Evolutionary conservation across 805 yeast species (phyloP), one percentile per base, ranked within the genome.

Genomic region (Candida easanensis): DNA sequence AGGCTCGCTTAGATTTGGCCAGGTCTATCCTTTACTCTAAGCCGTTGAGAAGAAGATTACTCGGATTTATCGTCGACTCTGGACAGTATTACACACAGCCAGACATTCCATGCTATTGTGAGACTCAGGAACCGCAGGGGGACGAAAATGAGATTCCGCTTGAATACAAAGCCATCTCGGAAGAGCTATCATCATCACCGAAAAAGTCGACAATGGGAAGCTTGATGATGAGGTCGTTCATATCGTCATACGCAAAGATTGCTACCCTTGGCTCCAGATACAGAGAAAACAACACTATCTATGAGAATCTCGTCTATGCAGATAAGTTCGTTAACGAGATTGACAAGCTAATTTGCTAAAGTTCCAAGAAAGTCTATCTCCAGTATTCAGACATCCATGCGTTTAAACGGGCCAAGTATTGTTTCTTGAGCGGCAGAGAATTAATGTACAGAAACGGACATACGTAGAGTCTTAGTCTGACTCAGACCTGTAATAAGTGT

Each of bases 271-370:
- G 26, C 4, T 34, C 22, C n/a, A 23, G 16, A 10, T 16, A 25
- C 23, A 36, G 26, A 16, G 33, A 22, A 2, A 19, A 14, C 36
- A 4, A 28, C 6, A 11, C 32, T 6, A 13, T 33, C 4, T 18
- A 26, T 9, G 45, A 36, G 14, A 20, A 14, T 7, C 25, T 39
- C 18, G 21, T 36, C 39, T 41, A 44, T 33, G 42, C 48, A 14
- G 46, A 44, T n/a, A 48, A 34, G 42, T 39, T 48, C 41, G 42
- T 48, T 23, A 26, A 22, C 10, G 51, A 48, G 23, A 44, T 48
- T 10, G 46, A 48, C 5, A 26, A 26, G n/a, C 30, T 26, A 26
- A 13, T n/a, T 22, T 10, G 7, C 25, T 10, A 22, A 22, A 22
- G 25, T 10, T 22, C 10, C 25, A 22, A 22, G 25, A 22, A n/a